Conservation (phyloP, 768 basidiomycete species). For the Trametes meyenii region DNA sequence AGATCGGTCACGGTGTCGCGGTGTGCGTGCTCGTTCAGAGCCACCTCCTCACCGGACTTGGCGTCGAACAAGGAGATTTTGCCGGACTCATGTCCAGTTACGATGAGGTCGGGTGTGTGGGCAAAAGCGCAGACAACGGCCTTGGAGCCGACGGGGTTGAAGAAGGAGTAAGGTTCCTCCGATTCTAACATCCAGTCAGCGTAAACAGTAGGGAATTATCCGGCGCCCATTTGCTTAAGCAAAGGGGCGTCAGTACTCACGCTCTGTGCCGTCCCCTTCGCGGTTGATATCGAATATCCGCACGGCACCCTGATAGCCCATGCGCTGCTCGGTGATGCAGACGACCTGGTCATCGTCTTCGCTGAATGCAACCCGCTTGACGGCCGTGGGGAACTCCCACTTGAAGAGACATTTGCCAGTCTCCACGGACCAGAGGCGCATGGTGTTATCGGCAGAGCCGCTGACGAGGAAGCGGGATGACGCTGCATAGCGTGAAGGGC, state of each 20-base stretch:
- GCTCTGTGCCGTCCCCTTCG: conserved; percentile 78
- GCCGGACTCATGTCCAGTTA: conserved; percentile 97
- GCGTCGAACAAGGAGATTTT: conserved; percentile 92
- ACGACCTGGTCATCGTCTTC: conserved; percentile 83
- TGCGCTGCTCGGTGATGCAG: conserved; percentile 96
- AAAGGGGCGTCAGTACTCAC: conserved; percentile 55
- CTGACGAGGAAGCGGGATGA: conserved; percentile 86
- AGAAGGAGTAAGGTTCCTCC: conserved; percentile 72
- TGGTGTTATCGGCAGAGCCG: conserved; percentile 91
- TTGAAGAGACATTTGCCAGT: conserved; percentile 91
- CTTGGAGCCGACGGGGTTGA: conserved; percentile 91
- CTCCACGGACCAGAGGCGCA: conserved; percentile 87
- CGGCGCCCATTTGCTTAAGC: neutral
- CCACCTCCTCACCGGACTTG: conserved; percentile 81
- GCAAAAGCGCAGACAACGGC: conserved; percentile 97
- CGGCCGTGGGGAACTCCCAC: conserved; percentile 98
- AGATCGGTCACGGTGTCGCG: conserved; percentile 87
- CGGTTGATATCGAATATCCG: conserved; percentile 87
- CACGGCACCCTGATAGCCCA: conserved; percentile 90
- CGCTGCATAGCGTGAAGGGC: conserved; percentile 46
- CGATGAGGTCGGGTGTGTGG: conserved; percentile 70
- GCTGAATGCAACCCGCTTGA: conserved; percentile 93
- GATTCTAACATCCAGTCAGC: conserved; percentile 53
- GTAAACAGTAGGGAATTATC: neutral
- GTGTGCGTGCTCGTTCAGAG: conserved; percentile 87